These are phyloP conservation scores for Boletellus sp. DNA, from an alignment of 768 basidiomycete species.

Conservation along the genomic window DNA sequence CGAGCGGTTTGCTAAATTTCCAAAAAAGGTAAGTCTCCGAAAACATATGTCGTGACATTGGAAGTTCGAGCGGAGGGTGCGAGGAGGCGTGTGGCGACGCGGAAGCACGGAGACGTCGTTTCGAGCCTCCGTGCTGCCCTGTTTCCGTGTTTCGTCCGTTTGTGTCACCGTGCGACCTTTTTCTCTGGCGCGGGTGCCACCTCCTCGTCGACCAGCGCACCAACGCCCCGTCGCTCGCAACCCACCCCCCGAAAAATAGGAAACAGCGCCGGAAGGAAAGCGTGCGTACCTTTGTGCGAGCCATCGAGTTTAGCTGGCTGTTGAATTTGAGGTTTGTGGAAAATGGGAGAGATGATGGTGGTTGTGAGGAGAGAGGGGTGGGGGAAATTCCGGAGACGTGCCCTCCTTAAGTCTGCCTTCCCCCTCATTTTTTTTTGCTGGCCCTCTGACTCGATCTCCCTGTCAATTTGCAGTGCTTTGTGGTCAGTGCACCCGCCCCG, in stretches of 20 bases:
- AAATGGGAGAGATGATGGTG: conserved; percentile 16
- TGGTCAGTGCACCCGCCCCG: conserved; percentile 22
- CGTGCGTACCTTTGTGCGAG: conserved; percentile 54
- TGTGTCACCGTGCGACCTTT: conserved; percentile 5
- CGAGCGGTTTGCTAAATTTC: conserved; percentile 79
- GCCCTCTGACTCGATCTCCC: conserved; percentile 15
- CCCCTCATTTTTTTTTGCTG: background rate
- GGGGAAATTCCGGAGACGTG: conserved; percentile 1
- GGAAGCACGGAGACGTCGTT: conserved; percentile 17
- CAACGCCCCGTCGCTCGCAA: conserved; percentile 4
- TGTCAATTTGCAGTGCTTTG: conserved; percentile 23
- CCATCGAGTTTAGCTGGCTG: conserved; percentile 44
- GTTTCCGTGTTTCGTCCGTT: conserved; percentile 11
- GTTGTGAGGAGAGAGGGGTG: conserved; percentile 14
- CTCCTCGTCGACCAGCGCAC: conserved; percentile 4
- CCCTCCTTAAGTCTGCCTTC: conserved; percentile 15
- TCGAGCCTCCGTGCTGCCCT: conserved; percentile 23
- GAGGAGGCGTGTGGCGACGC: conserved; percentile 10
- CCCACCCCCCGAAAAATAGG: background rate
- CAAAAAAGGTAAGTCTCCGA: conserved; percentile 25
- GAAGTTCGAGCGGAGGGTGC: conserved; percentile 22
- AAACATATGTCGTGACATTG: conserved; percentile 26
- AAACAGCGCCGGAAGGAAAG: background rate
- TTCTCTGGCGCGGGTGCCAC: conserved; percentile 4
- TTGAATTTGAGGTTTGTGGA: background rate